phyloP scores from a whole-genome alignment of 2,329 filamentous ascomycete genomes.

The Ophiostoma quercus region DNA sequence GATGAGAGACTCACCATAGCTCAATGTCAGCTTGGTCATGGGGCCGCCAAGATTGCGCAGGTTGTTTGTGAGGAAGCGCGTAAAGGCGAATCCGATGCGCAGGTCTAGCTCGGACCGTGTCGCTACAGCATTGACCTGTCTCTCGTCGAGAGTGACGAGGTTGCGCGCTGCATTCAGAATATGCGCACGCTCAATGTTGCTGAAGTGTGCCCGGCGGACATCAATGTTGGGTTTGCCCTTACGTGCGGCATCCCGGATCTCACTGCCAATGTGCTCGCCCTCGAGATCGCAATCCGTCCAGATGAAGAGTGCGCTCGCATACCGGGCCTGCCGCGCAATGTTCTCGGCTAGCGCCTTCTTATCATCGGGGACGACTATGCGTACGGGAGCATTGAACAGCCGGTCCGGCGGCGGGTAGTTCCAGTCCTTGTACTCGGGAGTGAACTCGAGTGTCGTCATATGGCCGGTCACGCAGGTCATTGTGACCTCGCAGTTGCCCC shows the following conservation, averaged over 20 bases:
- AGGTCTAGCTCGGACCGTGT: conserved; percentile 90
- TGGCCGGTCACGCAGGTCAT: conserved; percentile 95
- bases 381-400: conserved; percentile 76
- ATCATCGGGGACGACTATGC: conserved; percentile 62
- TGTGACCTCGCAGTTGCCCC: conserved; percentile 76
- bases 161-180: conserved; percentile 76
- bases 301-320: conserved; percentile 74
- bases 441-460: conserved; percentile 75
- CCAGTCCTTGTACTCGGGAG: conserved; percentile 70
- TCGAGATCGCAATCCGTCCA: conserved; percentile 99
- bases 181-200: conserved; percentile 93
- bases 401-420: conserved; percentile 68
- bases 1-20: conserved; percentile 60
- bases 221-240: conserved; percentile 68
- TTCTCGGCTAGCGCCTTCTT: conserved; percentile 79
- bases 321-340: conserved; percentile 70
- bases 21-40: conserved; percentile 62
- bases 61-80: conserved; percentile 74
- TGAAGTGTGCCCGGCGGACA: conserved; percentile 84
- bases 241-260: conserved; percentile 76
- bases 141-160: conserved; percentile 74
- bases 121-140: conserved; percentile 79
- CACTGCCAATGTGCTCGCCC: conserved; percentile 90
- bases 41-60: conserved; percentile 67
- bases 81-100: conserved; percentile 87